Evolutionary conservation across 805 yeast species (phyloP), one percentile per base, ranked within the genome.

Genomic region (Lachancea nothofagi): DNA sequence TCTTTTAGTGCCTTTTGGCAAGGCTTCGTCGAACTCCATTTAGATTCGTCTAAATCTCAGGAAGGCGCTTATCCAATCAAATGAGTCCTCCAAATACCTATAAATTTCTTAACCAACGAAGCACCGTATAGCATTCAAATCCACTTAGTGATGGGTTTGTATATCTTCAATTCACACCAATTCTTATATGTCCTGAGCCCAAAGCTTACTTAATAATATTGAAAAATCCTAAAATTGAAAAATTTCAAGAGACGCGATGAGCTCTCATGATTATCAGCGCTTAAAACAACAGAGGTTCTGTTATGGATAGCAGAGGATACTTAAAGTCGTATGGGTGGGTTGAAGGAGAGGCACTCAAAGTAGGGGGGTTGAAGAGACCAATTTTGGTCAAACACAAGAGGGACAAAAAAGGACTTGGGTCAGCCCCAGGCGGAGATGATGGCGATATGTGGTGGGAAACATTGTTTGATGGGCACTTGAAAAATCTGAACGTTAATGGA

Each of bases 361-460:
- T 71, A 32, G 96, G 95, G 3, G 94, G 96, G 0, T 61, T 90
- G 38, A 78, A 73, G 51, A 85, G 78, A 50, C 97, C 98, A 0
- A 78, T 90, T 29, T 62, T 90, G 45, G 96, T 93, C 40, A 83
- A 82, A 49, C 97, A 90, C 55, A 88, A 93, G 63, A 80, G 78
- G 50, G 96, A 90, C 55, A 80, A 78, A 42, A 88, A 87, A 56
- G 98, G 98, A 7, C 70, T 90, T 19, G 98, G 98, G 0, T 81
- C 83, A 55, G 79, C 76, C 19, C 65, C 69, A 33, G 72, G 74
- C 18, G 66, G 69, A 7, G 80, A 78, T 37, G 93, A 86, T 49
- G 75, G 80, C 12, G 95, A 85, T 48, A 82, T 86, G 33, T 90
- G 98, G 98, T 90, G 98, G 98, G 98, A 90, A 50, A 73, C 85